These are phyloP conservation scores for Nicotiana rustica DNA, from an alignment of 305 asterid genomes.

Conservation along the genomic window DNA sequence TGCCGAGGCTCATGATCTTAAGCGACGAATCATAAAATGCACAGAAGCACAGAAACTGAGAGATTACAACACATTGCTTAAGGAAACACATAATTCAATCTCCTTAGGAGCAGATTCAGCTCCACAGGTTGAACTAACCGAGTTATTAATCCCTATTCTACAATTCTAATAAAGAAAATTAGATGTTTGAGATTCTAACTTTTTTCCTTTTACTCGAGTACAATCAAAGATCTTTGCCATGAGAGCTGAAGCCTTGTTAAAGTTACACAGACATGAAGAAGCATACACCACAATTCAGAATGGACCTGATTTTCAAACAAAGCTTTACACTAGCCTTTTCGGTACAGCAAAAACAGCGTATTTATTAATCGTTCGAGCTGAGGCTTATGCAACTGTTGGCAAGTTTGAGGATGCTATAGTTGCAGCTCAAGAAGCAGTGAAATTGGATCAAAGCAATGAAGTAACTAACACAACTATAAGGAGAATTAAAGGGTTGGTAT, in stretches of 20 bases:
- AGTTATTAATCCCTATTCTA: background rate
- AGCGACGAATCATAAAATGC: slow-evolving; percentile 46
- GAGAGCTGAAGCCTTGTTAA: slow-evolving; percentile 65
- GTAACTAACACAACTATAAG: slow-evolving; percentile 35
- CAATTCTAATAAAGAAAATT: background rate
- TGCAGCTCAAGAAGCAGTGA: slow-evolving; percentile 50
- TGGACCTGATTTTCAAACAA: slow-evolving; percentile 38
- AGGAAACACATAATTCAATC: slow-evolving; percentile 46
- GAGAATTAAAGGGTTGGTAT: slow-evolving; percentile 44
- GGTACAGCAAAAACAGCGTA: slow-evolving; percentile 53
- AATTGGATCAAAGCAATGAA: slow-evolving; percentile 48
- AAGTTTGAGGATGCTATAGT: slow-evolving; percentile 69
- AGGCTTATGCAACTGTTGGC: slow-evolving; percentile 43
- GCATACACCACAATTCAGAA: slow-evolving; percentile 49
- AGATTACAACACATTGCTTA: slow-evolving; percentile 54
- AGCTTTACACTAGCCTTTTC: slow-evolving; percentile 44
- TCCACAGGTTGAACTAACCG: slow-evolving; percentile 52
- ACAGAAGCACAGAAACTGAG: slow-evolving; percentile 45
- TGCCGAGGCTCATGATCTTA: slow-evolving; percentile 50
- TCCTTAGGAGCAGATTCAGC: slow-evolving; percentile 63
- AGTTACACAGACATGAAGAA: slow-evolving; percentile 62
- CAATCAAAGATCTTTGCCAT: slow-evolving; percentile 53
- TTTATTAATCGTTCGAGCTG: slow-evolving; percentile 48
- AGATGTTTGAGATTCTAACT: background rate
- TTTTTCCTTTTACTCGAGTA: background rate